phyloP scores from a whole-genome alignment of 2,329 filamentous ascomycete species.

The Didymella sp. region DNA sequence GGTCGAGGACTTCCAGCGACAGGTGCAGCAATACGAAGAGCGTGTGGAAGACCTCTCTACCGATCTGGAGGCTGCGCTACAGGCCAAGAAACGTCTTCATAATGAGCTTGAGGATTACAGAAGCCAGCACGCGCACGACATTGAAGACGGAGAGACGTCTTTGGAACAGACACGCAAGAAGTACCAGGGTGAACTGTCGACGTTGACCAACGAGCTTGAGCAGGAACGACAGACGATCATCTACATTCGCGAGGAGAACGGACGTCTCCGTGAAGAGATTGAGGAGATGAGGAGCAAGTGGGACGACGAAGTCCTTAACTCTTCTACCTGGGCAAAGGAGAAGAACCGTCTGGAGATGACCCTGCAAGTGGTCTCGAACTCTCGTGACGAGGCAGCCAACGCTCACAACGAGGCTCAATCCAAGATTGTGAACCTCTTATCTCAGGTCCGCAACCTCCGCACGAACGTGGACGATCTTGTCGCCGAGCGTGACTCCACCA shows the following conservation, averaged over 20 bases:
- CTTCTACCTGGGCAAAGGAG: slow-evolving; percentile 97
- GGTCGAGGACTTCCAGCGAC: slow-evolving; percentile 88
- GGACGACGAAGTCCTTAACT: slow-evolving; percentile 98
- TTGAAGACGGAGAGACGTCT: slow-evolving; percentile 94
- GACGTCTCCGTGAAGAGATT: slow-evolving; percentile 89
- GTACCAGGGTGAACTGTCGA: slow-evolving; percentile 91
- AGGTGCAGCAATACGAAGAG: slow-evolving; percentile 89
- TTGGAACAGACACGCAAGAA: slow-evolving; percentile 98
- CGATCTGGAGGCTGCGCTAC: slow-evolving; percentile 82
- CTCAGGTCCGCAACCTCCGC: slow-evolving; percentile 84
- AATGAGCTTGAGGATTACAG: slow-evolving; percentile 98
- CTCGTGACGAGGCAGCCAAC: slow-evolving; percentile 89
- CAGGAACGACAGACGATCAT: slow-evolving; percentile 89
- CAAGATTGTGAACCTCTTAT: slow-evolving; percentile 88
- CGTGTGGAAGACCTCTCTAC: slow-evolving; percentile 89
- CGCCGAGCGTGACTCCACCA: slow-evolving; percentile 81
- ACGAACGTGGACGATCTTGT: slow-evolving; percentile 85
- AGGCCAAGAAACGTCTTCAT: slow-evolving; percentile 92
- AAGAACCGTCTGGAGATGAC: slow-evolving; percentile 91
- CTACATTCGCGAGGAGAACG: slow-evolving; percentile 82
- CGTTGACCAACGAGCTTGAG: slow-evolving; percentile 89
- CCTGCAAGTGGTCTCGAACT: slow-evolving; percentile 84
- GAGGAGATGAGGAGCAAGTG: slow-evolving; percentile 95
- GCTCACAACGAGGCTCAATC: slow-evolving; percentile 95
- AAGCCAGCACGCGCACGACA: slow-evolving; percentile 91